Percentiles rank a stretch among this genome's conserved stretches.
These are phyloP conservation scores for Pelagomonas calceolata DNA, from an alignment of 108 stramenopile genomes.

Conservation along the genomic window DNA sequence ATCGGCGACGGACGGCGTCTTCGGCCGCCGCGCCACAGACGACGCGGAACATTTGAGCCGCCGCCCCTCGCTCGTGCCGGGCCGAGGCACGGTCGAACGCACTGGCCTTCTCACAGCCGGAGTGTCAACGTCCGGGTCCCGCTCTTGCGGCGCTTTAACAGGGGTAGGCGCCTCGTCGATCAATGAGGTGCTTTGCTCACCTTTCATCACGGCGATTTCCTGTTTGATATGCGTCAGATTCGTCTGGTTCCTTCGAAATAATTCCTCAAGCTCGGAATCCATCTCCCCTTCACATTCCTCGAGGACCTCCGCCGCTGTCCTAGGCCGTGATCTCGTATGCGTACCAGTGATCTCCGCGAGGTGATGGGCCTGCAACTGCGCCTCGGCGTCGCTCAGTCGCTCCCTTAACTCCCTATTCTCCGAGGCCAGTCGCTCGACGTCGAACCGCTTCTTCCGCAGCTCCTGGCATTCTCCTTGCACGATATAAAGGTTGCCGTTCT, in stretches of 20 bases:
- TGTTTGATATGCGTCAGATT: background rate
- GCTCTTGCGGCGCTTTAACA: too few relatives aligned
- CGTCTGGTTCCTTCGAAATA: slow-evolving; percentile 10
- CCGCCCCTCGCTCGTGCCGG: too few relatives aligned
- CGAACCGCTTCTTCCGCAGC: slow-evolving; percentile 6
- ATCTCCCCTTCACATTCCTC: background rate
- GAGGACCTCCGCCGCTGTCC: slow-evolving; percentile 2
- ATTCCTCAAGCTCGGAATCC: slow-evolving; percentile 12
- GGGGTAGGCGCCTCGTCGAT: too few relatives aligned
- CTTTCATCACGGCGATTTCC: background rate
- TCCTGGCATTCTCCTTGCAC: slow-evolving; percentile 18
- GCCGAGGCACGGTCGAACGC: too few relatives aligned
- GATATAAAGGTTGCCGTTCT: slow-evolving; percentile 17
- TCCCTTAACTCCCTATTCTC: slow-evolving; percentile 4
- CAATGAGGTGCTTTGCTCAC: too few relatives aligned
- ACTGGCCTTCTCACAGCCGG: too few relatives aligned
- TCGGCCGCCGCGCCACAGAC: background rate
- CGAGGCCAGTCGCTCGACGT: slow-evolving; percentile 11
- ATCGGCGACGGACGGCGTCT: background rate
- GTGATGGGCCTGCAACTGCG: background rate
- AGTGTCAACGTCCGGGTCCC: too few relatives aligned
- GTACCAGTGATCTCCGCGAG: background rate
- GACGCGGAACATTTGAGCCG: background rate
- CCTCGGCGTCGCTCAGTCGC: background rate
- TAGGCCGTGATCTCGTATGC: background rate